Conservation (phyloP, 2,329 filamentous ascomycete genomes). For the Colletotrichum costaricense region DNA sequence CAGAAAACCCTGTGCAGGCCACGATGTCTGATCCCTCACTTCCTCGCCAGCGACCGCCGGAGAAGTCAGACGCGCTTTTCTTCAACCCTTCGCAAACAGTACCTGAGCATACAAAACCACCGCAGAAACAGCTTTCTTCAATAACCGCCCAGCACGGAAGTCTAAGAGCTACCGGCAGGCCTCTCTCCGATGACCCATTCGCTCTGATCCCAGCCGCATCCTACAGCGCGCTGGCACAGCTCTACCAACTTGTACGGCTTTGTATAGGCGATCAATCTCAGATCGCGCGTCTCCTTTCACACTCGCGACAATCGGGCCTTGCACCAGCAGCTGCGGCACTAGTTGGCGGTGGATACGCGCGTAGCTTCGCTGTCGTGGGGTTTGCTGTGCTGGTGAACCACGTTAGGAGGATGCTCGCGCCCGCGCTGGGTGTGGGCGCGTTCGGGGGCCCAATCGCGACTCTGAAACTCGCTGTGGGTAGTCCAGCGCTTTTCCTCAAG, state of each 20-base stretch:
- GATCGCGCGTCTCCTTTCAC: neutral
- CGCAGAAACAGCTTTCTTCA: neutral
- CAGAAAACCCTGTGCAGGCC: neutral
- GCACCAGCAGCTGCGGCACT: neutral
- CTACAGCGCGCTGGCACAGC: neutral
- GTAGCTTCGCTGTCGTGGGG: slow-evolving; percentile 42
- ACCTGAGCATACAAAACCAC: neutral
- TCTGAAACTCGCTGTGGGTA: slow-evolving; percentile 49
- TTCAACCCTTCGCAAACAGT: neutral
- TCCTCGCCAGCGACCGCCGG: neutral
- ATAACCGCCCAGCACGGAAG: neutral
- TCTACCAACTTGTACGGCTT: neutral
- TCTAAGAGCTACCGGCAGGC: no score
- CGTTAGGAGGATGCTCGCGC: slow-evolving; percentile 47
- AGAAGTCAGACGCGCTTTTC: neutral
- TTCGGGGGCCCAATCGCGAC: slow-evolving; percentile 46
- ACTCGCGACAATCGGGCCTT: neutral
- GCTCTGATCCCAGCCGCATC: neutral
- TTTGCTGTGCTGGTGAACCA: slow-evolving; percentile 53
- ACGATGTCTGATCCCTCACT: neutral
- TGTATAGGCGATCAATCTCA: neutral
- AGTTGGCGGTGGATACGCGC: neutral
- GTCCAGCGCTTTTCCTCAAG: slow-evolving; percentile 49
- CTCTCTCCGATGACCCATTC: neutral
- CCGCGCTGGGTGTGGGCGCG: slow-evolving; percentile 44